A percentile compares a stretch with the other conserved stretches of the same genome.
phyloP scores from a whole-genome alignment of 2,329 filamentous ascomycete genomes.

The Aspergillus sp. region DNA sequence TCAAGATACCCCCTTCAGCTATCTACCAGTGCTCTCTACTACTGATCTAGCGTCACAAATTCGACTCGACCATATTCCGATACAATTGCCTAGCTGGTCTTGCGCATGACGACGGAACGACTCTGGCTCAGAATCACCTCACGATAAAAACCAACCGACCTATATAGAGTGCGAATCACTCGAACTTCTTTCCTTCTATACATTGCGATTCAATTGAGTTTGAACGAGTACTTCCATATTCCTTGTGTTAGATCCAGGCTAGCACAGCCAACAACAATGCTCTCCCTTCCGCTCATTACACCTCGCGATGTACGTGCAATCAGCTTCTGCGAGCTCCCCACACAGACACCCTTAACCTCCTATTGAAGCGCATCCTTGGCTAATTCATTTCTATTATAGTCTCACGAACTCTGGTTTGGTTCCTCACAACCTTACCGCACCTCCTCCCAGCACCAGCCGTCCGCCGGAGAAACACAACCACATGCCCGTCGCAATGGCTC shows the following conservation, averaged over 20 bases:
- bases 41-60: background rate
- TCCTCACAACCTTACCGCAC: constrained; percentile 57
- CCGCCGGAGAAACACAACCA: constrained; percentile 12
- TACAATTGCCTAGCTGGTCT: background rate
- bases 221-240: background rate
- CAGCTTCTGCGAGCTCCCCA: background rate
- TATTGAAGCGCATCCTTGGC: constrained; percentile 9
- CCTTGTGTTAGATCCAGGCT: background rate
- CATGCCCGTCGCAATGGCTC: constrained; percentile 16
- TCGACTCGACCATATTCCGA: background rate
- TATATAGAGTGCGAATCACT: background rate
- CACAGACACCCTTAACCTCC: background rate
- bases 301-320: constrained; percentile 65
- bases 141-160: background rate
- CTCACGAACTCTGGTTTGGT: constrained; percentile 73
- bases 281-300: constrained; percentile 67
- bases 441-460: constrained; percentile 25
- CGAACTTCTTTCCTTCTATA: background rate
- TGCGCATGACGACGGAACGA: background rate
- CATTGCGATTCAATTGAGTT: background rate
- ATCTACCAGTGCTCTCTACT: background rate
- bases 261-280: constrained; percentile 41
- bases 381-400: constrained; percentile 49
- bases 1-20: background rate
- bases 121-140: background rate